phyloP scores from a whole-genome alignment of 805 yeast species.

The Candida easanensis region DNA sequence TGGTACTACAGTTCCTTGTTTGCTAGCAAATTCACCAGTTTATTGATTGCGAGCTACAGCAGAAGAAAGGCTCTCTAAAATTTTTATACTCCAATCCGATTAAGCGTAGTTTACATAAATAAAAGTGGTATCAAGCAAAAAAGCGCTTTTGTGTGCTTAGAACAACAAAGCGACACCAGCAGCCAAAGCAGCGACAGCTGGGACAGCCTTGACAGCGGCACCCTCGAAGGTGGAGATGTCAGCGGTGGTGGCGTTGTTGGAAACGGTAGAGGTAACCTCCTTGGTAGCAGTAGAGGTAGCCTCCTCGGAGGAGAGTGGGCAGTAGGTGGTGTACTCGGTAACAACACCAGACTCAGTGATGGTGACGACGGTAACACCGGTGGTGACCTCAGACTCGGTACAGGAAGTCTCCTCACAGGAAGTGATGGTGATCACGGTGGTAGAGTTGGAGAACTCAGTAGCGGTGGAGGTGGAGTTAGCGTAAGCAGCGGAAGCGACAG shows the following conservation, averaged over 20 bases:
- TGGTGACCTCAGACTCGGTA: conserved; percentile 27
- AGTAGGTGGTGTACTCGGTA: conserved; percentile 26
- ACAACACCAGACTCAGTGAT: conserved; percentile 22
- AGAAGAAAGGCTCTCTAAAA: too few species aligned
- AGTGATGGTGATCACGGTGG: conserved; percentile 34
- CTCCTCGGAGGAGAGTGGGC: conserved; percentile 20
- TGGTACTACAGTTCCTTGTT: too few species aligned
- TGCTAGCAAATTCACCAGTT: too few species aligned
- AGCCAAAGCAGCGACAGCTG: conserved; percentile 46
- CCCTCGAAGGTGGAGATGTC: conserved; percentile 35
- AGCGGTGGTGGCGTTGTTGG: conserved; percentile 20
- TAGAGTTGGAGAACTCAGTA: conserved; percentile 18
- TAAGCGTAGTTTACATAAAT: conserved; percentile 15
- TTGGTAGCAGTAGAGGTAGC: conserved; percentile 9
- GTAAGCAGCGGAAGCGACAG: conserved; percentile 29
- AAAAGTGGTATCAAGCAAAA: conserved; percentile 15
- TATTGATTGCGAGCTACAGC: too few species aligned
- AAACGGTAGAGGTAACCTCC: conserved; percentile 16
- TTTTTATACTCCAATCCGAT: conserved; percentile 13
- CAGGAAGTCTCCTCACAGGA: conserved; percentile 23
- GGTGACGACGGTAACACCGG: conserved; percentile 26
- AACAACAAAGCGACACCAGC: conserved; percentile 51
- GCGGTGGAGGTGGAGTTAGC: conserved; percentile 27
- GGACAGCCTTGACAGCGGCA: conserved; percentile 44
- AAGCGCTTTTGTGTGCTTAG: conserved; percentile 27